Base-by-base conservation (phyloP, 2,329 filamentous ascomycete species). In the Calonectria hongkongensis region DNA sequence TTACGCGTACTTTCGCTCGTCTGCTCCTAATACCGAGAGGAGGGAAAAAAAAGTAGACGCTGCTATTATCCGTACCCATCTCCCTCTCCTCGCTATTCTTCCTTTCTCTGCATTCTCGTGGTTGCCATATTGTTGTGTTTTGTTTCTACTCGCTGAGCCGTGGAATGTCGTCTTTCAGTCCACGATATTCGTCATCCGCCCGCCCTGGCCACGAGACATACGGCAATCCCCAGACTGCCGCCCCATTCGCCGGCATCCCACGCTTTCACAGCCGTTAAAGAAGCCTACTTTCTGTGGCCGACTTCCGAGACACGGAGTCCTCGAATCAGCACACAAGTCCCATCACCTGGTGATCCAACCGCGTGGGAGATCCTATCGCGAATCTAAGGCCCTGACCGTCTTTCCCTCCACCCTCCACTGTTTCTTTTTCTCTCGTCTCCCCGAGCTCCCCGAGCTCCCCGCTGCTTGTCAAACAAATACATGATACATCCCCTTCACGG, bases 131-230 rank as follows among this genome's bases (percentile, higher is more conserved):
- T 51, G 43, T 50, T 71, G 48, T 71, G 51, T 68, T 25, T 27
- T 51, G 51, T 27, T 66, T 39, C 70, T 47, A 43, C 15, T 58
- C 15, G 33, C 18, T 41, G 54, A 60, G 54, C 25, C 21, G 54
- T 60, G 54, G 16, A 50, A 79, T 80, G 76, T 76, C 78, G 77
- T 65, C 77, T 80, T 80, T 60, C 50, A 64, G 74, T 73, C 77
- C 77, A 78, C 70, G 71, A 72, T 75, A 76, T 79, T 80, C 78
- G 78, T 78, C 78, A 80, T 79, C 77, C 48, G 39, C 66, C 58
- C 66, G 73, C 62, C 63, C 64, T 67, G 72, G 69, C 74, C 74
- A 77, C 68, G 75, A 64, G 70, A 73, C 68, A 65, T 65, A 66
- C 60, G 68, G 50, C 62, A 41, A 43, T 60, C 28, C 47, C 47